Evolutionary conservation across 1,284 basidiomycete genomes (phyloP), one percentile per base, ranked within the genome.

Genomic region (Ceratobasidium theobromae): DNA sequence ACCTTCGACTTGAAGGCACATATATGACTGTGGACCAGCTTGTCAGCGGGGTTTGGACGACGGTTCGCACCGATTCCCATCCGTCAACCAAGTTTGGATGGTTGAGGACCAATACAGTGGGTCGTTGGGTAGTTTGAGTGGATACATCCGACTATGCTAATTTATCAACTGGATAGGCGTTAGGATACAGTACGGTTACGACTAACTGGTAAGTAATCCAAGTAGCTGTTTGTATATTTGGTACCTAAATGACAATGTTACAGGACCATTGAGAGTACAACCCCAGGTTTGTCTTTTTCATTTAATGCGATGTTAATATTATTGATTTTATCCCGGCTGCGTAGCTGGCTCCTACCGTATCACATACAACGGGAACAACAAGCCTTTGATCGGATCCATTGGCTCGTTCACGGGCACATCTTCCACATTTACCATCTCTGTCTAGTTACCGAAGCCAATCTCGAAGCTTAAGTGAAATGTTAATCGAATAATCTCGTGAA

Each of bases 31-130:
- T 92, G 38, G 87, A 91, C 70, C 81, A 79, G 52, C 76, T 80
- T 25, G 75, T 79, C 5, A 73, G 78, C n/a, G 69, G 68, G 28
- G 72, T 77, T 53, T 92, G 88, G 88, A 76, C 69, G 62, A 73
- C 80, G 0, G 82, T 87, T 53, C 79, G 85, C 48, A 86, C 88
- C 1, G 91, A 93, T 75, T 90, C 89, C 12, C 90, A 92, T 74
- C 88, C 88, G 30, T 91, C 88, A 6, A 92, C 91, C 1, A 81
- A 79, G 21, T 90, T 84, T 74, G 78, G 81, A 65, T 93, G 91
- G 91, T 75, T 72, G 27, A 79, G 86, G 73, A 83, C 79, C 4
- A 85, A 75, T 75, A 78, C 77, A 0, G 82, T 87, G 70, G 67
- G 82, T 73, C 33, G 25, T 28, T 40, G 41, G 9, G 58, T 27